Percentiles rank a stretch among this genome's conserved stretches.
Conservation (phyloP, 2,329 filamentous ascomycete genomes). For the Ophiostoma angusticollis region DNA sequence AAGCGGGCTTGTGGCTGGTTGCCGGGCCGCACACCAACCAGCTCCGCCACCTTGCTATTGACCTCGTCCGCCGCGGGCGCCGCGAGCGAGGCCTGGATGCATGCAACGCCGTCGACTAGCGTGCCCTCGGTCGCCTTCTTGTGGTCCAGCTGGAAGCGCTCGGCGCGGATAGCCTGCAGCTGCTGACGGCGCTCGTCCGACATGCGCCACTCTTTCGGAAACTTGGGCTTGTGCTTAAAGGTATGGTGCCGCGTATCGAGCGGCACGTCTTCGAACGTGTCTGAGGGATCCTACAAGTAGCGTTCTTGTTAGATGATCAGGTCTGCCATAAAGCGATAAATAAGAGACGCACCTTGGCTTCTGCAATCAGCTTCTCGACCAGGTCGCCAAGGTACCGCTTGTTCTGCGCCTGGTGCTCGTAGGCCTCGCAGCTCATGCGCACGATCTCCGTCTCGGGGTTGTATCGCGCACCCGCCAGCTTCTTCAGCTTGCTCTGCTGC, state of each 20-base stretch:
- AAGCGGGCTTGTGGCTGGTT: not conserved
- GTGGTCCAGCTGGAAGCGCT: conserved; percentile 40
- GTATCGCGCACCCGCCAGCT: conserved; percentile 74
- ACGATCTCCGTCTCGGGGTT: conserved; percentile 72
- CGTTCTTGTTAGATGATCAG: not conserved
- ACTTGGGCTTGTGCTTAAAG: conserved; percentile 51
- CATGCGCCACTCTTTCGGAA: conserved; percentile 75
- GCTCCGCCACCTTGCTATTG: conserved; percentile 13
- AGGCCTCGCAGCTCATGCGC: conserved; percentile 85
- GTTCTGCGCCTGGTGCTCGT: conserved; percentile 83
- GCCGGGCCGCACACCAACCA: conserved; percentile 14
- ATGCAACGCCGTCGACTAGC: conserved; percentile 45
- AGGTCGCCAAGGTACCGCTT: conserved; percentile 84
- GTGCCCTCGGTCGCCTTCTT: conserved; percentile 37
- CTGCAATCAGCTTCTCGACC: conserved; percentile 57
- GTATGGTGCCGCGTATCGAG: conserved; percentile 79
- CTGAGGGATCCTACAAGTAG: conserved; percentile 46
- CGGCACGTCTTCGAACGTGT: conserved; percentile 80
- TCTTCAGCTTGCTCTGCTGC: conserved; percentile 71
- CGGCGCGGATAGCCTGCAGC: conserved; percentile 47
- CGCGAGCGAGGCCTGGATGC: conserved; percentile 29
- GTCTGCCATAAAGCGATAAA: conserved; percentile 7
- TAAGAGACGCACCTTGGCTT: conserved; percentile 56
- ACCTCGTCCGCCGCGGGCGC: conserved; percentile 9
- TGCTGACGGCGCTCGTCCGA: conserved; percentile 53